Conservation (phyloP, 176 grass and related monocot species). For the Carex scoparia region DNA sequence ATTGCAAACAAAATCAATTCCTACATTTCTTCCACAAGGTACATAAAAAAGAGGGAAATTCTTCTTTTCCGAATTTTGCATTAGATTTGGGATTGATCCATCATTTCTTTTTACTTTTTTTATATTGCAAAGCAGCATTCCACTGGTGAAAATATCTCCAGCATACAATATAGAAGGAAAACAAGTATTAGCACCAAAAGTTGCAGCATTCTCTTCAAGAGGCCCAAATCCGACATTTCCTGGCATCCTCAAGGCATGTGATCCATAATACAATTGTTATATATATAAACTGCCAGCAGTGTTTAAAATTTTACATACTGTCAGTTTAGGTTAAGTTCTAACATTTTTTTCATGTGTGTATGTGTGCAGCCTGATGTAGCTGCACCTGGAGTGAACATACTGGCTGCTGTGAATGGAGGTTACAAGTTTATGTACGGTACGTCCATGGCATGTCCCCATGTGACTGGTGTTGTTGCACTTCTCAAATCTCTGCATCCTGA, state of each 20-base stretch:
- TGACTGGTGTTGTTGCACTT: slow-evolving; percentile 41
- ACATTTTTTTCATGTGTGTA: not conserved
- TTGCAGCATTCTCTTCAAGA: slow-evolving; percentile 43
- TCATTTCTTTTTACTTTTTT: not conserved
- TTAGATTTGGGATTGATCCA: not conserved
- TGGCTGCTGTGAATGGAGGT: slow-evolving; percentile 31
- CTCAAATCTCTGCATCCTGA: slow-evolving; percentile 59
- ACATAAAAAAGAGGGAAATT: not conserved
- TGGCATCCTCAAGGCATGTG: slow-evolving; percentile 40
- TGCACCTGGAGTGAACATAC: slow-evolving; percentile 49
- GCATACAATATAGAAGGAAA: slow-evolving; percentile 20
- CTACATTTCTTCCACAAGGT: not conserved
- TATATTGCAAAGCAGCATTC: not conserved
- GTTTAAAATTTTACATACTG: not conserved
- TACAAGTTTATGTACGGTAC: slow-evolving; percentile 39
- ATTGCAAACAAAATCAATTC: slow-evolving; percentile 21
- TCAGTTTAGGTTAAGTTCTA: not conserved
- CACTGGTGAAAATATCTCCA: slow-evolving; percentile 28
- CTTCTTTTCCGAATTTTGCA: not conserved
- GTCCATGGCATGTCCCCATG: slow-evolving; percentile 60
- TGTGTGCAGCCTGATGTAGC: slow-evolving; percentile 50
- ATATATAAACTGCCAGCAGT: not conserved
- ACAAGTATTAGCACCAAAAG: slow-evolving; percentile 29
- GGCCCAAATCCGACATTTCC: slow-evolving; percentile 29
- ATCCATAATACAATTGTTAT: not conserved